Percentiles rank a stretch among this genome's conserved stretches.
Evolutionary conservation across 192 early-diverging fungal species (phyloP).

Genomic region (Endogone sp.): DNA sequence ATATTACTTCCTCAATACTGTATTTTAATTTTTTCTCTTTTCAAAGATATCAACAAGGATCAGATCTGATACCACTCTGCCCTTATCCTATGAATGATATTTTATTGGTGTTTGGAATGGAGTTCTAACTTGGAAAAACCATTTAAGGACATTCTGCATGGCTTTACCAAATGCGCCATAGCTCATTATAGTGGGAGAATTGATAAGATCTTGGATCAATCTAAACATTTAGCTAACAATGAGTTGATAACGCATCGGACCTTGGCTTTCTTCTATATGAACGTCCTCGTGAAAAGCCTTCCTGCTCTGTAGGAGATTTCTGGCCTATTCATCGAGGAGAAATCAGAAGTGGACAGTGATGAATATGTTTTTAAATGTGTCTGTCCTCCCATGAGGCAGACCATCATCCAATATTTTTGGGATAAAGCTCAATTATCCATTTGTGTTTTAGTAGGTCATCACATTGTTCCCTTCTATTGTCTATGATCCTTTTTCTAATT

Average conservation of each 20-base stretch:
- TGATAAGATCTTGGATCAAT: not conserved
- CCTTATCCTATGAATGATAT: too few relatives aligned
- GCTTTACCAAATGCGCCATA: too few relatives aligned
- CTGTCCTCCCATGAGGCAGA: not conserved
- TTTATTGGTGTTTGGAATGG: too few relatives aligned
- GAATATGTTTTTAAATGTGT: conserved; percentile 8
- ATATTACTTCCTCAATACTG: too few relatives aligned
- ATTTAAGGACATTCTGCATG: too few relatives aligned
- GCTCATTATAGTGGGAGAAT: too few relatives aligned
- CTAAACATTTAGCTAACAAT: not conserved
- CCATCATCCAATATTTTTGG: conserved; percentile 5
- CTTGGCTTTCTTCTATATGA: conserved; percentile 2
- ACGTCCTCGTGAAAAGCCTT: not conserved
- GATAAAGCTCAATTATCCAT: not conserved
- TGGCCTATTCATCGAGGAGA: conserved; percentile 5
- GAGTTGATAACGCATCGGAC: conserved; percentile 5
- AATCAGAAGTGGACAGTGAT: conserved; percentile 4
- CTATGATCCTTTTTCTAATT: too few relatives aligned
- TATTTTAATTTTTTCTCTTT: too few relatives aligned
- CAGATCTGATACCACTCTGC: too few relatives aligned
- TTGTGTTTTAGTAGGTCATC: not conserved
- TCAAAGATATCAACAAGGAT: too few relatives aligned
- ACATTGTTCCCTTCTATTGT: too few relatives aligned
- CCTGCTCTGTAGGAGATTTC: conserved; percentile 4
- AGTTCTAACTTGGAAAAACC: too few relatives aligned